Conservation (phyloP, 2,329 filamentous ascomycete species). For the Cladosporium austrohemisphaericum region DNA sequence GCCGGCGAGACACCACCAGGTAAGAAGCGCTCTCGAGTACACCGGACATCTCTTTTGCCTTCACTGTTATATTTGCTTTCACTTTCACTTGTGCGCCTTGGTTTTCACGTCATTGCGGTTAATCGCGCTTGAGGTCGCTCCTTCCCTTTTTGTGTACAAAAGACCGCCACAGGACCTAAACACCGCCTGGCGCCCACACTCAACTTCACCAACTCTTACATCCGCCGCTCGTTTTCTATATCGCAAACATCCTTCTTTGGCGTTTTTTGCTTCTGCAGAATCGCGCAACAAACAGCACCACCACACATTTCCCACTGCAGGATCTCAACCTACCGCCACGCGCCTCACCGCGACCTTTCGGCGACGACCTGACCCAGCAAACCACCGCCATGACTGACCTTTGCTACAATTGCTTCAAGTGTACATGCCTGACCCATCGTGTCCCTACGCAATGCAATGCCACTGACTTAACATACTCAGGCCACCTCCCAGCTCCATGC, state of each 20-base stretch:
- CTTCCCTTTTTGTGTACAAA: too few relatives aligned
- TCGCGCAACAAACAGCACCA: background rate
- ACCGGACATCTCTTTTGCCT: background rate
- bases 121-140: background rate
- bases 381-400: constrained; percentile 23
- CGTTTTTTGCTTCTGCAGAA: background rate
- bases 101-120: too few relatives aligned
- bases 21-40: too few relatives aligned
- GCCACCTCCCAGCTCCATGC: constrained; percentile 24
- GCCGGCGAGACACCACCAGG: too few relatives aligned
- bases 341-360: background rate
- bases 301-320: background rate
- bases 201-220: too few relatives aligned
- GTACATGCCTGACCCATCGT: too few relatives aligned
- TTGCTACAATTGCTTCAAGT: constrained; percentile 26
- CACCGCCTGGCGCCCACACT: too few relatives aligned
- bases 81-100: background rate
- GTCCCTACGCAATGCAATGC: too few relatives aligned
- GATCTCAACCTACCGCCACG: background rate
- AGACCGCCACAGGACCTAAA: too few relatives aligned
- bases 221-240: too few relatives aligned
- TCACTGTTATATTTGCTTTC: background rate
- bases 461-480: too few relatives aligned
- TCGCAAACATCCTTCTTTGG: too few relatives aligned
- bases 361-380: background rate